Conservation (phyloP, 306 rosid genomes). For the Leucaena leucocephala region DNA sequence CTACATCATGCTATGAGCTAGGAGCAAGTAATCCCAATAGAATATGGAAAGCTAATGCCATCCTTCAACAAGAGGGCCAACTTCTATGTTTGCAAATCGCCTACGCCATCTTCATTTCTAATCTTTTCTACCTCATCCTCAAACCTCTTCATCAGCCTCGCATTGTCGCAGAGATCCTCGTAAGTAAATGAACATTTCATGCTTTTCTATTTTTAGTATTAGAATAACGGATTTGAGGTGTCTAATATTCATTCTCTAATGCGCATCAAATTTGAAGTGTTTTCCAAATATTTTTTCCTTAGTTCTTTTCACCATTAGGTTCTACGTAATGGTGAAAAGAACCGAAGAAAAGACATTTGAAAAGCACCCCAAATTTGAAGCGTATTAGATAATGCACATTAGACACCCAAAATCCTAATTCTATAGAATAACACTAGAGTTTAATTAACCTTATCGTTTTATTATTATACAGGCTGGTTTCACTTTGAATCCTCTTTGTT, state of each 20-base stretch:
- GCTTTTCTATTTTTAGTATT: not conserved
- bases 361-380: too few relatives aligned
- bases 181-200: slow-evolving; percentile 17
- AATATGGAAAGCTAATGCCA: slow-evolving; percentile 26
- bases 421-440: not conserved
- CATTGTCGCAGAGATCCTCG: slow-evolving; percentile 38
- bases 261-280: too few relatives aligned
- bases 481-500: not conserved
- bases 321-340: too few relatives aligned
- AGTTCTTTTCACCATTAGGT: too few relatives aligned
- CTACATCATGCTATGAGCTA: slow-evolving; percentile 10
- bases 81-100: slow-evolving; percentile 36
- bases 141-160: slow-evolving; percentile 43
- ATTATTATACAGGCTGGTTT: slow-evolving; percentile 32
- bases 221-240: too few relatives aligned
- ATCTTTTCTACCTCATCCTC: slow-evolving; percentile 15
- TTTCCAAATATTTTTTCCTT: too few relatives aligned
- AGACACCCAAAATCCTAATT: too few relatives aligned
- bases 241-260: too few relatives aligned
- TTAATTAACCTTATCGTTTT: not conserved
- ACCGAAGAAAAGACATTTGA: too few relatives aligned
- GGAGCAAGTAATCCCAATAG: not conserved
- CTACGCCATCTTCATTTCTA: slow-evolving; percentile 5
- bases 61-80: slow-evolving; percentile 1
- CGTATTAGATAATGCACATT: too few relatives aligned